A percentile compares a stretch with the other conserved stretches of the same genome.
Evolutionary conservation across 306 rosid species (phyloP).

Genomic region (Medicago truncatula): DNA sequence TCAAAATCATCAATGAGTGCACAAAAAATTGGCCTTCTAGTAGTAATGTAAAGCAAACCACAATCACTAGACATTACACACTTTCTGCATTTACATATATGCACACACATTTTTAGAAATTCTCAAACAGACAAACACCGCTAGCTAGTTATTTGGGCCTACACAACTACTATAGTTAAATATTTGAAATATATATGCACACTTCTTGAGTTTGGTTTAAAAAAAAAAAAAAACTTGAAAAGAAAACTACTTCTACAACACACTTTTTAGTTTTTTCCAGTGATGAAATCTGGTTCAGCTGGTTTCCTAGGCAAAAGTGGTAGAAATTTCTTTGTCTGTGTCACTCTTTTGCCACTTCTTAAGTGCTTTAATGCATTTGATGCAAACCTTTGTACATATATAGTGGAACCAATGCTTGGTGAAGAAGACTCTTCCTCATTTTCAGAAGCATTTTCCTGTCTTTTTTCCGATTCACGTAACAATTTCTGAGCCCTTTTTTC

Average conservation of each 20-base stretch:
- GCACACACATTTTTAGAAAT: not conserved
- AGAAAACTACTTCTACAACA: not conserved
- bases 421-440: constrained; percentile 43
- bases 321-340: constrained; percentile 33
- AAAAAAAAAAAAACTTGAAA: not conserved
- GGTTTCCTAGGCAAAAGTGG: constrained; percentile 60
- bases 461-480: constrained; percentile 54
- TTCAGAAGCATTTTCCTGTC: constrained; percentile 3
- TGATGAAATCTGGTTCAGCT: constrained; percentile 64
- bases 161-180: not conserved
- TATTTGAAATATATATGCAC: constrained; percentile 19
- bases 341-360: constrained; percentile 33
- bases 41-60: not conserved
- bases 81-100: not conserved
- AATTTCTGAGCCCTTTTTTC: constrained; percentile 57
- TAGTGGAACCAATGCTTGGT: constrained; percentile 44
- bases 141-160: not conserved
- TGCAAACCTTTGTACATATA: constrained; percentile 49
- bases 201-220: not conserved
- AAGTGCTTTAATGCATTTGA: constrained; percentile 38
- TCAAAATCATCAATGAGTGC: not conserved
- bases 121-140: constrained; percentile 22
- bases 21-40: not conserved
- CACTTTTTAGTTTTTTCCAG: constrained; percentile 26
- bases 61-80: not conserved